Base-by-base conservation (phyloP, 306 rosid species). In the Begonia masoniana region DNA sequence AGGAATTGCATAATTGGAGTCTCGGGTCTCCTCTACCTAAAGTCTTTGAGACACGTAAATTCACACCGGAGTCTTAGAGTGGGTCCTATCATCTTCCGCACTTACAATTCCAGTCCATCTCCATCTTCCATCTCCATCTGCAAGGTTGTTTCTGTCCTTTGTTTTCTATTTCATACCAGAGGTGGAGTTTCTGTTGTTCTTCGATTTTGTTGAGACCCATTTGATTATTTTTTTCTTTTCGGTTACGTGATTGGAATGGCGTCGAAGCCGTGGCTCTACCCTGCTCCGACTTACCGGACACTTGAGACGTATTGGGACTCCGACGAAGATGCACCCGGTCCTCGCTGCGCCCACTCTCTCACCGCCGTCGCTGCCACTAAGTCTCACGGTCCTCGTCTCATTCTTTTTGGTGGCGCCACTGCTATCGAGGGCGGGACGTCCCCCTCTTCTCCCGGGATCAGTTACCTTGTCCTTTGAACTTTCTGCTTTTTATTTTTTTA, bases 361-460 rank as follows among this genome's bases (percentile, higher is more conserved):
- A 92, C 99, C 10, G 83, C 89, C 63, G 87, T 92, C 10, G 96
- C 95, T 13, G 74, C 99, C 69, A 79, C 94, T 43, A 87, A 87
- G 71, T 60, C 95, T 0, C 80, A 63, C 2, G 99, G 99, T 12
- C 85, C 96, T 0, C 86, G 95, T 6, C 78, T 92, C 51, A 92
- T 92, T 68, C 83, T 92, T 14, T 92, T 92, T 13, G 96, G 99
- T 10, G 99, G 96, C 13, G 83, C 96, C 66, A 92, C 99, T 17
- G 99, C 99, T 68, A 84, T 92, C 58, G 99, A 92, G 70, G 96
- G 96, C 71, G 95, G 95, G 51, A 78, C 78, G 0, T 58, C 77
- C 55, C 71, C 95, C 41, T 83, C 92, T 9, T 72, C 99, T 54
- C 93, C 96, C 2, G 99, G 99, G 76, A 92, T 92, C 70, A 71